Conservation (phyloP, 176 grass and related monocot species). For the Tillandsia leiboldiana region DNA sequence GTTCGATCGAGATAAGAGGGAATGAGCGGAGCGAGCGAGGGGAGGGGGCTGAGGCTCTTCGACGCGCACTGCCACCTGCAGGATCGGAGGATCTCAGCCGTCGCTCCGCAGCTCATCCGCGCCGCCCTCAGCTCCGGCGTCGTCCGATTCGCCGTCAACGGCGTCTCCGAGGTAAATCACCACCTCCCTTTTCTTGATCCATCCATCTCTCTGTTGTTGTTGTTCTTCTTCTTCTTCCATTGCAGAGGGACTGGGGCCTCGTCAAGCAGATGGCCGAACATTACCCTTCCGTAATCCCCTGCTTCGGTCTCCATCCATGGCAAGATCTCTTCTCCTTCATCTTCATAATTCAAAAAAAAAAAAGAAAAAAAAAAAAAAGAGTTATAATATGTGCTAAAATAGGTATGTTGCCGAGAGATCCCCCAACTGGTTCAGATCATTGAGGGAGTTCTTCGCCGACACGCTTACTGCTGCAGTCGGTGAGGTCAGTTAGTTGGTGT, state of each 20-base stretch:
- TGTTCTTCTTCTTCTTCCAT: neutral
- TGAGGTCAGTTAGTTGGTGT: constrained; percentile 38
- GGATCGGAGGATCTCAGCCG: constrained; percentile 44
- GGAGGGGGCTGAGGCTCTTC: constrained; percentile 38
- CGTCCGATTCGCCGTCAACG: constrained; percentile 57
- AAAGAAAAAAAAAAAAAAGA: too few species aligned
- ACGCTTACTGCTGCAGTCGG: constrained; percentile 60
- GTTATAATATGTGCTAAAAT: neutral
- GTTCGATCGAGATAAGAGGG: neutral
- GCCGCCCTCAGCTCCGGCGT: constrained; percentile 54
- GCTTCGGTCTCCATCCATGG: constrained; percentile 83
- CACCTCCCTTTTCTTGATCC: neutral
- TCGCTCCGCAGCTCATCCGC: constrained; percentile 45
- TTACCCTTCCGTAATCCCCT: constrained; percentile 60
- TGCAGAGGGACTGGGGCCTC: constrained; percentile 62
- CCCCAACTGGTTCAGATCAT: constrained; percentile 52
- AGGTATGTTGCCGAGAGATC: constrained; percentile 77
- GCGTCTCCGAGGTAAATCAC: constrained; percentile 43
- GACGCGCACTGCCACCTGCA: constrained; percentile 92
- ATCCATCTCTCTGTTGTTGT: neutral
- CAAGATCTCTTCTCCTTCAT: constrained; percentile 7
- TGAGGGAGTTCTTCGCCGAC: constrained; percentile 44
- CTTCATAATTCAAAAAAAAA: too few species aligned
- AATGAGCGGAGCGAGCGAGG: neutral
- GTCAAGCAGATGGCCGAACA: constrained; percentile 74